phyloP scores from a whole-genome alignment of 768 basidiomycete species.

The Boletellus ananiceps region DNA sequence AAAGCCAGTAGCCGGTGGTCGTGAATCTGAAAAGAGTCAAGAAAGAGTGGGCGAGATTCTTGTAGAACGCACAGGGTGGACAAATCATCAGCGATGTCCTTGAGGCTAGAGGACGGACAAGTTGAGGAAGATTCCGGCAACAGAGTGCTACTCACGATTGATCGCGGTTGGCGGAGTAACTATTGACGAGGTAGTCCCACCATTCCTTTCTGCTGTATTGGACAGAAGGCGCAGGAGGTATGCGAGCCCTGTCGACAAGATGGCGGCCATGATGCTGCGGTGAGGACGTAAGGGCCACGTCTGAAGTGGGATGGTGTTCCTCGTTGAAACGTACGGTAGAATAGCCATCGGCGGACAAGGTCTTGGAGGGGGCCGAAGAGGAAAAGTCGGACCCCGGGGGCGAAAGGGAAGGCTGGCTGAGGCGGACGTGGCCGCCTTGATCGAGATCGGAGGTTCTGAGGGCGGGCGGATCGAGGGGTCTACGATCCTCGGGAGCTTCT shows the following conservation, averaged over 20 bases:
- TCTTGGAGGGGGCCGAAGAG: slow-evolving; percentile 26
- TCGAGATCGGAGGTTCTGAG: slow-evolving; percentile 26
- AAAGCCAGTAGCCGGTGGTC: slow-evolving; percentile 61
- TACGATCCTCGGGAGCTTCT: slow-evolving; percentile 27
- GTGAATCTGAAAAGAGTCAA: slow-evolving; percentile 45
- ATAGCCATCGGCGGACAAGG: slow-evolving; percentile 24
- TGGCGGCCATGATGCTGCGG: slow-evolving; percentile 27
- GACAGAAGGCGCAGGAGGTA: slow-evolving; percentile 25
- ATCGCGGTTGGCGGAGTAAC: slow-evolving; percentile 38
- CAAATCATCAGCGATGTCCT: slow-evolving; percentile 48
- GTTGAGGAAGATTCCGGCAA: background rate
- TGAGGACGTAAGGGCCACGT: slow-evolving; percentile 3
- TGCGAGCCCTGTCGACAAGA: slow-evolving; percentile 25
- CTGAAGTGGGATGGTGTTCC: background rate
- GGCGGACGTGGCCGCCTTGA: slow-evolving; percentile 20
- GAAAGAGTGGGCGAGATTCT: background rate
- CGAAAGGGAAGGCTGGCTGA: slow-evolving; percentile 31
- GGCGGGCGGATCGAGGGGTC: slow-evolving; percentile 23
- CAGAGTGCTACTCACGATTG: slow-evolving; percentile 35
- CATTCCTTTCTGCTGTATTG: slow-evolving; percentile 37
- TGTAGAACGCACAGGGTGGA: slow-evolving; percentile 43
- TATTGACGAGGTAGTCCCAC: slow-evolving; percentile 47
- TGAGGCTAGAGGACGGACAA: slow-evolving; percentile 33
- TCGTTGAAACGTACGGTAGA: slow-evolving; percentile 20
- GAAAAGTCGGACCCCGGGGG: slow-evolving; percentile 30